Evolutionary conservation across 192 early-diverging fungal species (phyloP).

Genomic region (Coemansia biformis): DNA sequence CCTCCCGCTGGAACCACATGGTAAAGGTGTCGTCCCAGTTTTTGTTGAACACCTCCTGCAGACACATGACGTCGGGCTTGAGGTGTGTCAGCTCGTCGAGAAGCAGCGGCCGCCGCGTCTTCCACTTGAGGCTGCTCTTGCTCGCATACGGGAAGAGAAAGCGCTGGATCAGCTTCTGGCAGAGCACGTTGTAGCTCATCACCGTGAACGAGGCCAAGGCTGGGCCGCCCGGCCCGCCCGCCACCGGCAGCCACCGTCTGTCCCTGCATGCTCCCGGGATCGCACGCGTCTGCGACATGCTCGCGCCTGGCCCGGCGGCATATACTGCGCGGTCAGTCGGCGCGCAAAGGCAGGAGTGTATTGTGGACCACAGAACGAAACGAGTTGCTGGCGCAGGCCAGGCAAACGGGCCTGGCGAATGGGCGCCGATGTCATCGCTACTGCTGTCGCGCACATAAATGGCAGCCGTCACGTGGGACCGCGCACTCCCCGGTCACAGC

Average conservation of each 20-base stretch:
- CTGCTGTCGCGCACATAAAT: no score
- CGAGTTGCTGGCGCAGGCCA: no score
- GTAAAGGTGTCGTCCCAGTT: constrained; percentile 29
- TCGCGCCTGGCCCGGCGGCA: no score
- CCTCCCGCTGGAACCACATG: constrained; percentile 16
- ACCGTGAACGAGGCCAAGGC: constrained; percentile 30
- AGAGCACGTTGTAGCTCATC: constrained; percentile 61
- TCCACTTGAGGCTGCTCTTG: constrained; percentile 53
- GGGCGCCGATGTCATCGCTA: no score
- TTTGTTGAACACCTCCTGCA: constrained; percentile 54
- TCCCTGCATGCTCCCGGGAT: constrained; percentile 22
- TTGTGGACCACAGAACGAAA: no score
- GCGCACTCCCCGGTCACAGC: constrained; percentile 1
- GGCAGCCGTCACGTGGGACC: no score
- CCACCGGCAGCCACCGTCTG: constrained; percentile 31
- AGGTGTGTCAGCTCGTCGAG: constrained; percentile 46
- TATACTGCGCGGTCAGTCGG: no score
- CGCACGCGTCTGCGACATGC: no score
- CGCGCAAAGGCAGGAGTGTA: no score
- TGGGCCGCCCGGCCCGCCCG: neutral
- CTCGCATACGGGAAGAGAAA: constrained; percentile 55
- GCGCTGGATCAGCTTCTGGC: constrained; percentile 53
- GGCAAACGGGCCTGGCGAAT: no score
- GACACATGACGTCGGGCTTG: constrained; percentile 53
- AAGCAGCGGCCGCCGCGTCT: constrained; percentile 45